Evolutionary conservation across 1,139 yeast species (phyloP), one percentile per base, ranked within the genome.

Genomic region (Dujonia santamariae): DNA sequence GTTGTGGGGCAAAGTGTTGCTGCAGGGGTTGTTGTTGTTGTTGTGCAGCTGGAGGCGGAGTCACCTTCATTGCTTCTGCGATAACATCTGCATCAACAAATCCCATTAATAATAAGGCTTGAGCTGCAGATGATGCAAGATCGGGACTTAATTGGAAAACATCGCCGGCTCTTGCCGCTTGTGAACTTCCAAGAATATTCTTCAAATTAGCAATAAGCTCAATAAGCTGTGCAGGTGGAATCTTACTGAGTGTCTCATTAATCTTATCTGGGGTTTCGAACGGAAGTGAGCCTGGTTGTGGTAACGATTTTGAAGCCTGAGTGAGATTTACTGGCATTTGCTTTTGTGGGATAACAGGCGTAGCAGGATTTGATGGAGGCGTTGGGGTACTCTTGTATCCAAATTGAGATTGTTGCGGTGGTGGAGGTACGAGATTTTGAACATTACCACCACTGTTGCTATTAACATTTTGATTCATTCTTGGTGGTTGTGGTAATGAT

Each of bases 31-130:
- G 54, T 27, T 39, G 46, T 62, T 51, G 44, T n/a, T 31, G 39
- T 32, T 36, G 47, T 7, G 14, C 35, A 25, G 35, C 13, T 33
- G 42, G 60, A 30, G 1, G 61, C 62, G 4, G 60, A 4, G 32
- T 11, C 4, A 25, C 47, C 28, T 60, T 61, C 62, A 63, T 63
- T 15, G 73, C 58, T 39, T 67, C 74, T 24, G 70, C 66, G 19
- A 83, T 77, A 14, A 80, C 82, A 27, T 77, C 80, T 27, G 71
- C 67, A 51, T 82, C 85, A 21, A 83, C 75, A 32, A 83, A 67
- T 1, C 92, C 94, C 90, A 83, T 82, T 31, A 81, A 63, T n/a
- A 83, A 55, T 41, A 84, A 62, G 3, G 87, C 85, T 52, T 84
- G 92, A 0, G 88, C 78, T 1, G 85, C 78, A 2, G 85, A 69